Percentiles rank a stretch among this genome's conserved stretches.
phyloP scores from a whole-genome alignment of 495 filamentous ascomycete species.

The Aspergillus mulundensis region DNA sequence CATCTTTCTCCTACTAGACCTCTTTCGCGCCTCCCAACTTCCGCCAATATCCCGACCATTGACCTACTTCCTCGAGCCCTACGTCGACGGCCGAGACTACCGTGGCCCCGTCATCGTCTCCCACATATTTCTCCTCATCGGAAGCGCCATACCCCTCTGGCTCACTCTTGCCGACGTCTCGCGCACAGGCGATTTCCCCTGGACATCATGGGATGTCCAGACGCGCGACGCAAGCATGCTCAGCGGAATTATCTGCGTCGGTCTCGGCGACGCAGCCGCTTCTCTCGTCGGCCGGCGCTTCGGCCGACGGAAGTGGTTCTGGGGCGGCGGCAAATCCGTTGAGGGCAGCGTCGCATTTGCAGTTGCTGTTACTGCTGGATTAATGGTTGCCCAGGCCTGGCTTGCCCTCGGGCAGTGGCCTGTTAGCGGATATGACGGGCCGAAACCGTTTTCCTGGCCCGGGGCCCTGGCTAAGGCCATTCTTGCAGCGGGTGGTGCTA shows the following conservation, averaged over 20 bases:
- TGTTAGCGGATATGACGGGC: constrained; percentile 25
- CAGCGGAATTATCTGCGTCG: constrained; percentile 87
- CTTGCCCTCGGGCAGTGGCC: constrained; percentile 69
- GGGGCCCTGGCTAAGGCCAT: constrained; percentile 53
- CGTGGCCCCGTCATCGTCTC: constrained; percentile 90
- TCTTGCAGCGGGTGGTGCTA: constrained; percentile 72
- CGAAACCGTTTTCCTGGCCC: constrained; percentile 32
- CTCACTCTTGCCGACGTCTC: constrained; percentile 68
- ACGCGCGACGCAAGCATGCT: constrained; percentile 79
- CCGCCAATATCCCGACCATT: constrained; percentile 81
- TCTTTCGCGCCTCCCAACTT: constrained; percentile 85
- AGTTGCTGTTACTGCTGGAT: constrained; percentile 68
- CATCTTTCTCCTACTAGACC: constrained; percentile 81
- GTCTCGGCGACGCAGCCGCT: constrained; percentile 93
- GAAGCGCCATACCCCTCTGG: constrained; percentile 95
- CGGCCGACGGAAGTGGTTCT: constrained; percentile 87
- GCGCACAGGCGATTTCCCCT: constrained; percentile 46
- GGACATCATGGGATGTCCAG: constrained; percentile 68
- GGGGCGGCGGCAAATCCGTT: constrained; percentile 92
- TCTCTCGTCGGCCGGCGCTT: constrained; percentile 84
- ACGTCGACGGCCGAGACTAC: constrained; percentile 90
- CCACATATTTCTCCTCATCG: constrained; percentile 93
- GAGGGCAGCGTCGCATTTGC: constrained; percentile 89
- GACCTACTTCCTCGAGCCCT: constrained; percentile 81
- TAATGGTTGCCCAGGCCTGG: constrained; percentile 71